phyloP scores from a whole-genome alignment of 2,329 filamentous ascomycete species.

The Beauveria sp. region DNA sequence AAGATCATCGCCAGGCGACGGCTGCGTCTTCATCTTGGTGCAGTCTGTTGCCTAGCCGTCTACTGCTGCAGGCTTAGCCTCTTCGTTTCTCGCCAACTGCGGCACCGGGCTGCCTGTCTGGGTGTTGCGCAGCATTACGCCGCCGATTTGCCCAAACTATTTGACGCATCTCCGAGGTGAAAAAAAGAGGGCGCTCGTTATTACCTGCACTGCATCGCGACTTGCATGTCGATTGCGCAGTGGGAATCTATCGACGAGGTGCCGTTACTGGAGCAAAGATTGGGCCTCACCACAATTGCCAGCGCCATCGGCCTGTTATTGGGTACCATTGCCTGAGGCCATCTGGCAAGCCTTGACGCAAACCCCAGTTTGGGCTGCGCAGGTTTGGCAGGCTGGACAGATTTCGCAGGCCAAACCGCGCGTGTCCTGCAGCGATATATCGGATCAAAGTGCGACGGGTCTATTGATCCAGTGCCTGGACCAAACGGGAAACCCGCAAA shows the following conservation, averaged over 20 bases:
- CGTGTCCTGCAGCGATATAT: constrained; percentile 5
- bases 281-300: constrained; percentile 6
- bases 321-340: constrained; percentile 2
- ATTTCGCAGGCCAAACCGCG: background rate
- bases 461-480: background rate
- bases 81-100: background rate
- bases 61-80: background rate
- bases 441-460: background rate
- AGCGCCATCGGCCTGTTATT: background rate
- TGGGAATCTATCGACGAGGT: background rate
- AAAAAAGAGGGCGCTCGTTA: background rate
- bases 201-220: constrained; percentile 1
- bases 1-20: background rate
- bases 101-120: background rate
- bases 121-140: background rate
- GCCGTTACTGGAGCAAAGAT: constrained; percentile 2
- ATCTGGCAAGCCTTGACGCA: background rate
- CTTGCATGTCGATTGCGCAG: constrained; percentile 8
- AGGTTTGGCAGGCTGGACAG: background rate
- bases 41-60: background rate
- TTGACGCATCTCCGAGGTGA: background rate
- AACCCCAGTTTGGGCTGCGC: background rate
- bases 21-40: background rate
- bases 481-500: background rate
- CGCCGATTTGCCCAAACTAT: background rate